Evolutionary conservation across 345 rosid species (phyloP).

Genomic region (Gossypium thurberi): DNA sequence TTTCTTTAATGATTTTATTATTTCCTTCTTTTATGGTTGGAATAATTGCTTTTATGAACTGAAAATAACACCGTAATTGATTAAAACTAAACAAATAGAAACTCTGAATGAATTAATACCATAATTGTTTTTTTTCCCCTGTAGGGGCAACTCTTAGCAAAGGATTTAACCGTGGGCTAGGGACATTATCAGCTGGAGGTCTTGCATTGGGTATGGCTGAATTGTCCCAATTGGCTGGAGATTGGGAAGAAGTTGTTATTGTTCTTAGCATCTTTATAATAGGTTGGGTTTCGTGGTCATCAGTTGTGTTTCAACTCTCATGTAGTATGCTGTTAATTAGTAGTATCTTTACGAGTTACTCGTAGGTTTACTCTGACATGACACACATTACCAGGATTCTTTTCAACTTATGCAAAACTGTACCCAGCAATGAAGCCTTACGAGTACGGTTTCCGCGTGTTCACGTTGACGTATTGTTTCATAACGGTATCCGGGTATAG

Average conservation of each 20-base stretch:
- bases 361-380: constrained; percentile 11
- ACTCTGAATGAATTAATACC: no score
- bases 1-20: no score
- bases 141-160: constrained; percentile 92
- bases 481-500: constrained; percentile 75
- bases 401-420: constrained; percentile 62
- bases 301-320: not conserved
- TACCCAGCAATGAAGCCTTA: constrained; percentile 85
- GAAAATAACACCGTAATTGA: no score
- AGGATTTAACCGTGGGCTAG: constrained; percentile 83
- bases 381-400: constrained; percentile 46
- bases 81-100: no score
- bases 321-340: not conserved
- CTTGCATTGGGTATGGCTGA: constrained; percentile 86
- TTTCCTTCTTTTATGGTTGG: no score
- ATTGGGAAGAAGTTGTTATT: constrained; percentile 63
- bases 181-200: constrained; percentile 92
- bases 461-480: constrained; percentile 74
- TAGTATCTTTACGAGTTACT: constrained; percentile 9
- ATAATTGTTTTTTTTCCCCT: not conserved
- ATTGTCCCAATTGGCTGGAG: constrained; percentile 56
- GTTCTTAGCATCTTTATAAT: constrained; percentile 63
- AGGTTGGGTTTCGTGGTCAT: constrained; percentile 32
- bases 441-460: constrained; percentile 88
- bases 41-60: no score